Evolutionary conservation across 352 stramenopile species (phyloP).

Genomic region (Blastocystis sp.): DNA sequence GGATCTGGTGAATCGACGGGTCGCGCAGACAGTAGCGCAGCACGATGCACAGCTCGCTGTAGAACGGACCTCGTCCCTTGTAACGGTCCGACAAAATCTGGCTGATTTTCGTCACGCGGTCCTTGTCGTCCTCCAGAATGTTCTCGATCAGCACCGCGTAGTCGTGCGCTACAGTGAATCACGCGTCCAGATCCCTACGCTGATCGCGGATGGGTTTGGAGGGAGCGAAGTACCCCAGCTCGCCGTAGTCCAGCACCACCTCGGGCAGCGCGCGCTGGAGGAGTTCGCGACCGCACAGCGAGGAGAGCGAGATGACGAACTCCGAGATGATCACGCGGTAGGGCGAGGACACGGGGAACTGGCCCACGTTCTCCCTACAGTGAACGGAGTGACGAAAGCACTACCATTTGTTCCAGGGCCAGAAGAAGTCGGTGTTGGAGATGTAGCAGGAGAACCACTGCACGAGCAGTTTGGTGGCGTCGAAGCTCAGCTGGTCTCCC

Average conservation of each 20-base stretch:
- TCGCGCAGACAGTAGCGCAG: slow-evolving; percentile 24
- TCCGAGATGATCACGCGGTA: slow-evolving; percentile 56
- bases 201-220: slow-evolving; percentile 41
- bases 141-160: slow-evolving; percentile 6
- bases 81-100: slow-evolving; percentile 33
- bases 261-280: neutral
- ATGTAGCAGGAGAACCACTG: slow-evolving; percentile 32
- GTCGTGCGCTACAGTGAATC: neutral
- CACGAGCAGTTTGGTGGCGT: neutral
- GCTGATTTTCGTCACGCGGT: slow-evolving; percentile 23
- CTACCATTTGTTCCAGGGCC: slow-evolving; percentile 62
- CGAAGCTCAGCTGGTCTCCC: neutral
- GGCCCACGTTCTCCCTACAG: slow-evolving; percentile 38
- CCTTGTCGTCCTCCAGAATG: slow-evolving; percentile 6
- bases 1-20: neutral
- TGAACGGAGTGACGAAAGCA: neutral
- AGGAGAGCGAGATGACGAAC: slow-evolving; percentile 18
- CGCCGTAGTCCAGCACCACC: neutral
- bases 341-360: neutral
- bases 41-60: slow-evolving; percentile 16
- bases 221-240: slow-evolving; percentile 32
- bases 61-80: slow-evolving; percentile 23
- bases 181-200: neutral
- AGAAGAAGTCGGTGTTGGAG: slow-evolving; percentile 68
- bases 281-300: neutral